These are phyloP conservation scores for Pseudoscleropodium purum DNA, from an alignment of 225 moss, liverwort and hornwort genomes.

Conservation along the genomic window DNA sequence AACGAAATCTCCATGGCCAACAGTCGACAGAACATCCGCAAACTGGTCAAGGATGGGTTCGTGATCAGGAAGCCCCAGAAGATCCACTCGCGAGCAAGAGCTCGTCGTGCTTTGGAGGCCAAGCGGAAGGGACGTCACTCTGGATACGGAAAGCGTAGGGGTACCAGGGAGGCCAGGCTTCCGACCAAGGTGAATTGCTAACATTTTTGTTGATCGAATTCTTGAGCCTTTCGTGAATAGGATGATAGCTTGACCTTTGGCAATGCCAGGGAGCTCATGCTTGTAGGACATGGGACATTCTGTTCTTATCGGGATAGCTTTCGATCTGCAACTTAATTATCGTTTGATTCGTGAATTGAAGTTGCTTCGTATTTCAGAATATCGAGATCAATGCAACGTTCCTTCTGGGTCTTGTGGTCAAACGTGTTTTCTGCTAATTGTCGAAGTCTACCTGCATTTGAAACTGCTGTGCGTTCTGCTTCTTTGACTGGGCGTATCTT, in stretches of 20 bases:
- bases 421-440: neutral
- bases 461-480: neutral
- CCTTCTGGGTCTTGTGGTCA: neutral
- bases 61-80: constrained; percentile 77
- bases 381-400: neutral
- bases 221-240: neutral
- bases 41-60: constrained; percentile 73
- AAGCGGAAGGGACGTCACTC: constrained; percentile 69
- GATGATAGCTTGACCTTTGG: neutral
- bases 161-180: constrained; percentile 64
- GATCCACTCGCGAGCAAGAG: constrained; percentile 65
- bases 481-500: neutral
- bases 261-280: neutral
- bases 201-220: neutral
- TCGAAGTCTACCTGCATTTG: neutral
- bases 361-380: neutral
- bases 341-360: neutral
- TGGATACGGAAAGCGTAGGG: constrained; percentile 67
- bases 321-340: neutral
- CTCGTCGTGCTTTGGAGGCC: constrained; percentile 61
- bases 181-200: constrained; percentile 53
- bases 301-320: neutral
- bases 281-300: neutral
- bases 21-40: constrained; percentile 73
- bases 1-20: constrained; percentile 94